Base-by-base conservation (phyloP, 371 early-diverging fungal genomes). In the Rhizomucor pusillus region DNA sequence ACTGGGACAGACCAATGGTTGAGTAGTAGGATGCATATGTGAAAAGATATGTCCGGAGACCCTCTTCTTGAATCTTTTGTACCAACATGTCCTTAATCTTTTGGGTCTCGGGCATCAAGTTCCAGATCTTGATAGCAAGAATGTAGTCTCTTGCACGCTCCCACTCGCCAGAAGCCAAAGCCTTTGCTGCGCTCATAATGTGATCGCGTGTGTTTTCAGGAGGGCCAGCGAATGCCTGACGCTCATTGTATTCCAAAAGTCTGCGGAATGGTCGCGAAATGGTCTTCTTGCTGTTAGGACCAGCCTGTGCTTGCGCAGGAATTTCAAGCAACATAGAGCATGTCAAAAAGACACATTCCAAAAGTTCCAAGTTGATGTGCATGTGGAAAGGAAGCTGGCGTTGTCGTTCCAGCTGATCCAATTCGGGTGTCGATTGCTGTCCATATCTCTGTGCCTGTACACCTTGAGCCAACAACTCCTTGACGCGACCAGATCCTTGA, bases 311-410 rank as follows among this genome's bases (percentile, higher is more conserved):
- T 86, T 97, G 94, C 66, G 84, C 84, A 37, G 98, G 98, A 59
- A 99, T 90, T 75, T 99, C 99, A 50, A 97, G 74, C 37, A 99
- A 81, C 97, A 99, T 94, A 20, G 94, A 90, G 66, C 90, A 89
- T 9, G 93, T 91, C 69, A 97, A 77, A 75, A 94, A 97, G 29
- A 93, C 92, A 69, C 93, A 95, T 81, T 99, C 99, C 41, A 99
- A 73, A 23, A 99, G 85, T 71, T 99, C 99, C 60, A 97, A 75
- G 81, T 97, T 96, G 77, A 99, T 94, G 81, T 95, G 96, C 93
- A 97, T 93, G 79, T 97, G 97, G 92, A 97, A 96, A 20, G 98
- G 99, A 62, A 98, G 80, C 81, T 92, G 95, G 48, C 96, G 85
- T 76, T 88, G 90, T 67, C 92, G 91, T 67, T 95, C 95, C 25